Conservation (phyloP, 352 stramenopile species). For the Phytophthora ramorum region DNA sequence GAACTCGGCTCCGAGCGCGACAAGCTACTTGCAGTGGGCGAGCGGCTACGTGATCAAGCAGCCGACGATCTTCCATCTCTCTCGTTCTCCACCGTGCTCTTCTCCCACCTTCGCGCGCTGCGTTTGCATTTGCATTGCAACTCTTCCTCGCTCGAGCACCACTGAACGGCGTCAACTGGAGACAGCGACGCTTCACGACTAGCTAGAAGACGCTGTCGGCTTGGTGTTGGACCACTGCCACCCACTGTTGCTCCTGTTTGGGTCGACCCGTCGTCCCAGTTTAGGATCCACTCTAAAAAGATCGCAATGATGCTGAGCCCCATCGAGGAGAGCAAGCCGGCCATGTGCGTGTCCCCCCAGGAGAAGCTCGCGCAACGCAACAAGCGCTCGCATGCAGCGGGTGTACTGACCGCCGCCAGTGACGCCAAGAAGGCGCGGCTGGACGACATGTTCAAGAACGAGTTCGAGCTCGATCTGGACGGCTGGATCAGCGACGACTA, state of each 20-base stretch:
- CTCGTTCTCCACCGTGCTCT: constrained; percentile 8
- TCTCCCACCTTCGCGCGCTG: constrained; percentile 2
- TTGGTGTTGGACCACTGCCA: constrained; percentile 32
- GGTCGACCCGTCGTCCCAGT: constrained; percentile 15
- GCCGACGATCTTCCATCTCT: constrained; percentile 17
- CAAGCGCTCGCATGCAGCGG: constrained; percentile 44
- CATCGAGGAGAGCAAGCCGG: constrained; percentile 55
- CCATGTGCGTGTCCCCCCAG: constrained; percentile 73
- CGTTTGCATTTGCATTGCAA: constrained; percentile 13
- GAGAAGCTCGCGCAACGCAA: constrained; percentile 70
- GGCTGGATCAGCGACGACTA: constrained; percentile 86
- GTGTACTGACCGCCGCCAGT: constrained; percentile 14
- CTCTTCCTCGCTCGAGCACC: background rate
- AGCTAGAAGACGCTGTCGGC: constrained; percentile 12
- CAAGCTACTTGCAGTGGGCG: constrained; percentile 42
- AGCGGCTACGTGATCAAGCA: constrained; percentile 27
- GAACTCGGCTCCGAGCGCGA: constrained; percentile 19
- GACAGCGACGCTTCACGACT: constrained; percentile 21
- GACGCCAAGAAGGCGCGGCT: constrained; percentile 42
- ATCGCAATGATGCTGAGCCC: constrained; percentile 40
- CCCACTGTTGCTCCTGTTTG: constrained; percentile 7
- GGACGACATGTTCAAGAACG: constrained; percentile 44
- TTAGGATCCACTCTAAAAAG: constrained; percentile 20
- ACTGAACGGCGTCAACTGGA: constrained; percentile 13
- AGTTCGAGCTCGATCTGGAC: constrained; percentile 54